Base-by-base conservation (phyloP, 371 early-diverging fungal species). In the Choanephora cucurbitarum region DNA sequence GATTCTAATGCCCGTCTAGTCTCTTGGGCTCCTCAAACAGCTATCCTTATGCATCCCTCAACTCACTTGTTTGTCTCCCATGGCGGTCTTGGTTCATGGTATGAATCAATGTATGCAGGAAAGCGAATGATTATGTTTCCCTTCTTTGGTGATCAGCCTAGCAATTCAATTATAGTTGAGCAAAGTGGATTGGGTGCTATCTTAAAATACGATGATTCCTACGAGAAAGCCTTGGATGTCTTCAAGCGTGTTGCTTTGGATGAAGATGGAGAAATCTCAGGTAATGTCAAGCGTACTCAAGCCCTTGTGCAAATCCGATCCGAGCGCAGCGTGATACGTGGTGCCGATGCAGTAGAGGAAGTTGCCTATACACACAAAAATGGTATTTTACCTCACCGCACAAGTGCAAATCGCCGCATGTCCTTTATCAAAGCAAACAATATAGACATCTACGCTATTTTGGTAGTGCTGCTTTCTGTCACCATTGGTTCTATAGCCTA, bases 81-180 rank as follows among this genome's bases (percentile, higher is more conserved):
- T 44, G 70, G 77, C 37, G 80, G 80, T 15, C 51, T 57, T 9
- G 72, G 57, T 0, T 71, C 71, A 6, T 17, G 68, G 11, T 65
- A 64, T 33, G 80, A 79, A 53, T 58, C 68, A 0, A 23, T 70
- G 0, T 69, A 64, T 49, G 44, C 63, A 41, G 75, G 73, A 19
- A 57, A 48, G 21, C 73, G 60, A 1, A 45, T 70, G 15, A 42
- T 71, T 2, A 45, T 73, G 5, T 63, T 61, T n/a, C 80, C 80
- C 0, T 74, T 70, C 48, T 74, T 72, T 47, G 68, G 58, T 0
- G 80, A 79, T 44, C 80, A 79, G 44, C 52, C 57, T n/a, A 19
- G 32, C 1, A 59, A 57, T 24, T 57, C 54, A 0, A 15, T 46
- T 8, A 56, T 44, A 1, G 42, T 39, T 1, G 57, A 67, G 21